A percentile compares a stretch with the other conserved stretches of the same genome.
Evolutionary conservation across 2,329 filamentous ascomycete genomes (phyloP).

Genomic region (Pestalotiopsis fici): DNA sequence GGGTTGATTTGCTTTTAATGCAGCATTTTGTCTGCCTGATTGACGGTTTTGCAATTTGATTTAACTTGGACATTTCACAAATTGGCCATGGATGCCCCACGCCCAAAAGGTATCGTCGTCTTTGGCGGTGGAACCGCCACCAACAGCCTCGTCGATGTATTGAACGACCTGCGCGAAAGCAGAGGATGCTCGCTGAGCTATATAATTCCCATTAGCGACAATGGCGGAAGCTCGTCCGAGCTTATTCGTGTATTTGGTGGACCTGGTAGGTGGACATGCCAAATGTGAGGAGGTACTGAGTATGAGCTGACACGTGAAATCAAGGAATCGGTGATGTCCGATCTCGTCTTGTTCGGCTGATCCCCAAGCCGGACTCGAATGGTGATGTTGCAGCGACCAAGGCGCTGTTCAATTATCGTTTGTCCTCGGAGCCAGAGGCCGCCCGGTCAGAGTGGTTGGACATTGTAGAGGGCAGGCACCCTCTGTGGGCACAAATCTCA

Average conservation of each 20-base stretch:
- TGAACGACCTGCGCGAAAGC: slow-evolving; percentile 65
- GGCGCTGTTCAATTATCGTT: slow-evolving; percentile 82
- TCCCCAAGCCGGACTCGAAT: slow-evolving; percentile 65
- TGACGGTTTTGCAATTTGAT: not conserved
- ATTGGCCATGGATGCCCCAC: slow-evolving; percentile 20
- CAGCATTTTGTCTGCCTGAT: too few relatives aligned
- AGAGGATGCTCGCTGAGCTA: slow-evolving; percentile 74
- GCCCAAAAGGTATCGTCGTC: slow-evolving; percentile 66
- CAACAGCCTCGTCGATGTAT: slow-evolving; percentile 91
- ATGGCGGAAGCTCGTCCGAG: slow-evolving; percentile 92
- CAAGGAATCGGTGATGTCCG: slow-evolving; percentile 33
- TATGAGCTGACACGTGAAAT: not conserved
- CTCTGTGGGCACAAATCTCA: slow-evolving; percentile 71
- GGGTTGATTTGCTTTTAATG: too few relatives aligned
- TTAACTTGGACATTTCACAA: not conserved
- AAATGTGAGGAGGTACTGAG: not conserved
- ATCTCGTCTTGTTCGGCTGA: slow-evolving; percentile 80
- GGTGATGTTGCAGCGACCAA: slow-evolving; percentile 75
- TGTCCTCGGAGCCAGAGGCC: slow-evolving; percentile 60
- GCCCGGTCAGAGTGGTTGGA: slow-evolving; percentile 84
- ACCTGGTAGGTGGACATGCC: slow-evolving; percentile 60
- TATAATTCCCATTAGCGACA: slow-evolving; percentile 94
- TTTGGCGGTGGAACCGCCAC: slow-evolving; percentile 95
- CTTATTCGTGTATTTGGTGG: slow-evolving; percentile 93
- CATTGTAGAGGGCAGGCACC: slow-evolving; percentile 81